phyloP scores from a whole-genome alignment of 805 yeast genomes.

The Metschnikowia colocasiae region DNA sequence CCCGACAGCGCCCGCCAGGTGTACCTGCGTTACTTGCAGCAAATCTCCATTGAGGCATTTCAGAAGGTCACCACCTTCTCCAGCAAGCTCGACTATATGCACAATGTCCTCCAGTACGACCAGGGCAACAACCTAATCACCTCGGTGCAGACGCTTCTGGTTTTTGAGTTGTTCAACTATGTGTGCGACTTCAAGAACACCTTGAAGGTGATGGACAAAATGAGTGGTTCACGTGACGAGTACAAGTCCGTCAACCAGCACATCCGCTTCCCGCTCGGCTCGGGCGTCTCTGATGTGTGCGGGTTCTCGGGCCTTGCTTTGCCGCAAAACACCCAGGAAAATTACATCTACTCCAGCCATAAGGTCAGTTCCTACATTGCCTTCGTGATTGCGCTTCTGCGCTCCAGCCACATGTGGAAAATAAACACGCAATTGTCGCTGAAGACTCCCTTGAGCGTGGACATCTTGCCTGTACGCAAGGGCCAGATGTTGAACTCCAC shows the following conservation, averaged over 20 bases:
- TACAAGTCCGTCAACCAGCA: neutral
- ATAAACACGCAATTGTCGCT: constrained; percentile 25
- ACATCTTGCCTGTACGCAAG: constrained; percentile 28
- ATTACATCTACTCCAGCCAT: constrained; percentile 5
- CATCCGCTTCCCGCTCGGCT: neutral
- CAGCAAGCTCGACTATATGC: constrained; percentile 43
- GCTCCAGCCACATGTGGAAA: constrained; percentile 16
- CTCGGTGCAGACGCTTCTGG: constrained; percentile 31
- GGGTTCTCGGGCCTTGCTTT: constrained; percentile 3
- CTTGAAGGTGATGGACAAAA: too few relatives aligned
- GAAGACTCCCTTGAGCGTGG: constrained; percentile 33
- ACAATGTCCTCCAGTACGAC: constrained; percentile 43
- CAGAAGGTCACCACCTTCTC: constrained; percentile 35
- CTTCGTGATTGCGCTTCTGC: constrained; percentile 12
- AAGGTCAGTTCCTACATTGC: constrained; percentile 16
- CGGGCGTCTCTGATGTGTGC: neutral
- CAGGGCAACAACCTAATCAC: constrained; percentile 28
- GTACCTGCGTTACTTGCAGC: constrained; percentile 19
- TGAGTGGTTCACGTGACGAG: neutral
- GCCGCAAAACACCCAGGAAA: constrained; percentile 3
- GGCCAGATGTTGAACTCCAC: constrained; percentile 13
- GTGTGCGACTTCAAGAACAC: constrained; percentile 4
- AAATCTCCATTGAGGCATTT: constrained; percentile 41
- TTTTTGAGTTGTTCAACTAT: constrained; percentile 30
- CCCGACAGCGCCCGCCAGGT: constrained; percentile 33